These are phyloP conservation scores for Blastobotrys illinoisensis DNA, from an alignment of 1,139 yeast genomes.

Conservation along the genomic window DNA sequence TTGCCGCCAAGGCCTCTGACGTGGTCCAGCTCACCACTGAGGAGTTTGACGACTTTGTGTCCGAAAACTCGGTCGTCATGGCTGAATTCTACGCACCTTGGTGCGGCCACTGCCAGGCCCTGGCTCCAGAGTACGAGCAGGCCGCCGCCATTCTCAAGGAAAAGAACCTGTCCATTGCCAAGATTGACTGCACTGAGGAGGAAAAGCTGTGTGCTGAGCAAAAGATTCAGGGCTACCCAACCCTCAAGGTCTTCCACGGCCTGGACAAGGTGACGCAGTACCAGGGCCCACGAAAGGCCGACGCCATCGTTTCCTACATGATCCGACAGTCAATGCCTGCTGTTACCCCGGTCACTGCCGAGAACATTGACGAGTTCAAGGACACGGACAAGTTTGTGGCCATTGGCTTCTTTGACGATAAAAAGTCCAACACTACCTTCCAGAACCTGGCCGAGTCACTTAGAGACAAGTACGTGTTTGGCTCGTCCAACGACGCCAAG, in stretches of 20 bases:
- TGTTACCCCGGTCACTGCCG: slow-evolving; percentile 50
- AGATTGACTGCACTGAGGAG: slow-evolving; percentile 89
- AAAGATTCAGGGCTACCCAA: slow-evolving; percentile 86
- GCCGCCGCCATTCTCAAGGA: slow-evolving; percentile 76
- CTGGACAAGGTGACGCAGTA: slow-evolving; percentile 46
- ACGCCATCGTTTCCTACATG: slow-evolving; percentile 74
- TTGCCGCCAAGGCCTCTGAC: slow-evolving; percentile 34
- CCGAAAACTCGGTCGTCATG: slow-evolving; percentile 70
- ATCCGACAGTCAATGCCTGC: slow-evolving; percentile 77
- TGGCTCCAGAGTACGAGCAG: slow-evolving; percentile 83
- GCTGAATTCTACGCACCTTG: slow-evolving; percentile 98
- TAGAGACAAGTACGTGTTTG: slow-evolving; percentile 60
- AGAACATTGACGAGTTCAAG: slow-evolving; percentile 45
- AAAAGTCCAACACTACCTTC: slow-evolving; percentile 45
- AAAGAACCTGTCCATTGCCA: slow-evolving; percentile 71
- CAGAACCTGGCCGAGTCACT: slow-evolving; percentile 48
- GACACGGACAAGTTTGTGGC: slow-evolving; percentile 50
- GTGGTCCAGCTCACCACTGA: slow-evolving; percentile 63
- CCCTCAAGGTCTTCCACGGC: slow-evolving; percentile 79
- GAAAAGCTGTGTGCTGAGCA: slow-evolving; percentile 70
- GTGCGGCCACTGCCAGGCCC: slow-evolving; percentile 97
- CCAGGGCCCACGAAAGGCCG: slow-evolving; percentile 79
- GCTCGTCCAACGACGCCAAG: slow-evolving; percentile 47
- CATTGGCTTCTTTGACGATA: slow-evolving; percentile 35
- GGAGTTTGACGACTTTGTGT: slow-evolving; percentile 57